Base-by-base conservation (phyloP, 2,329 filamentous ascomycete genomes). In the Aspergillaceae sp. region DNA sequence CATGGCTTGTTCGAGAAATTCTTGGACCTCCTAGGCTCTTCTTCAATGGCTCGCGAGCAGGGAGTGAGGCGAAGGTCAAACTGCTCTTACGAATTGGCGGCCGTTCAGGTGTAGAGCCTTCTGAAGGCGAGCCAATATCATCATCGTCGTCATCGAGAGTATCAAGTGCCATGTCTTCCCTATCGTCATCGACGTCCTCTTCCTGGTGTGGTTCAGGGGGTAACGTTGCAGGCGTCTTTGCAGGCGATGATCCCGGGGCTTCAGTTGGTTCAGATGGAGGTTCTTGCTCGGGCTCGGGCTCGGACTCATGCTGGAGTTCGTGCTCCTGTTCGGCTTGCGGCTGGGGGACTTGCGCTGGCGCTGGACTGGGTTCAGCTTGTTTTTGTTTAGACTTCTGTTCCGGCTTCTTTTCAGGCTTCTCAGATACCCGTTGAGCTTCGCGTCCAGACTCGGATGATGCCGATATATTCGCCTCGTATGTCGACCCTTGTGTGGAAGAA, bases 61-160 rank as follows among this genome's bases (percentile, higher is more conserved):
- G 92, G 8, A 98, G 74, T 11, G 92, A 88, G 34, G 92, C 88
- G 69, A 98, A 97, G 48, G 86, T 94, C 49, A 98, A 76, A 63
- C 91, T 97, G 68, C 90, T 95, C 74, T 97, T 97, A 49, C 91
- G 83, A 54, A 94, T 78, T 29, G 87, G 74, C 2, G 85, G 84
- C 54, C 87, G 59, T 43, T 68, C 70, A 5, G 72, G 72, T 10
- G 69, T 73, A 29, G 70, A 73, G 5, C 60, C 65, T 48, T 73
- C 70, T 2, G 72, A 75, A 11, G 72, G 70, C 11, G 71, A 73
- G 37, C 66, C 70, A 29, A 73, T 68, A 42, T 73, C 71, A 48
- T 38, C 36, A 38, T 36, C n/a, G 4, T 34, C 32, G n/a, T 34
- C 32, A n/a, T 74, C 71, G 41, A 72, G 59, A 38, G 60, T 61